phyloP scores from a whole-genome alignment of 2,329 filamentous ascomycete species.

The Ascomycota sp. region DNA sequence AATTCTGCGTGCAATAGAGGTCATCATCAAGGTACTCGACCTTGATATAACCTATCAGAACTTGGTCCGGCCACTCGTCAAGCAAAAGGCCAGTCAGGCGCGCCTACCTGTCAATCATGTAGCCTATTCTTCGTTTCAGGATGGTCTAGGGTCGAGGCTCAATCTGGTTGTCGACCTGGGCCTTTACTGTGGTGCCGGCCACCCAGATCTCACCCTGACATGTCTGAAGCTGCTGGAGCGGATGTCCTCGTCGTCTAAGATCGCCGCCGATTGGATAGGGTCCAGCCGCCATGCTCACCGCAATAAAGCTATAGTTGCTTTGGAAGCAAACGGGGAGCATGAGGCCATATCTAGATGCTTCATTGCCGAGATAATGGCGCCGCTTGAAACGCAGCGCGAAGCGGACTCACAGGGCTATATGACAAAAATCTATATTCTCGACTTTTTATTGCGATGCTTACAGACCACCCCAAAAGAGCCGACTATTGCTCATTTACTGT shows the following conservation, averaged over 20 bases:
- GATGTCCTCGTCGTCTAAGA: constrained; percentile 61
- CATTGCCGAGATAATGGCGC: constrained; percentile 40
- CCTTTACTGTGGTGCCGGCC: constrained; percentile 65
- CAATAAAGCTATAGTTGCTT: constrained; percentile 70
- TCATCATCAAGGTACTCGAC: constrained; percentile 63
- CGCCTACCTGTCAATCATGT: constrained; percentile 39
- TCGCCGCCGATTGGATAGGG: constrained; percentile 46
- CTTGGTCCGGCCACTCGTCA: constrained; percentile 60
- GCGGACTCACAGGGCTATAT: constrained; percentile 49
- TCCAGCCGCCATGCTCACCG: constrained; percentile 40
- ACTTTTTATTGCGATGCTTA: constrained; percentile 67
- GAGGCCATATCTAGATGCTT: constrained; percentile 59
- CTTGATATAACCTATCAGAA: constrained; percentile 82
- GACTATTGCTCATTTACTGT: constrained; percentile 70
- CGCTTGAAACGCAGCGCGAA: constrained; percentile 51
- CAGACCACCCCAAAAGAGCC: constrained; percentile 52
- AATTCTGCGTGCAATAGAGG: constrained; percentile 57
- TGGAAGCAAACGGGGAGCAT: constrained; percentile 61
- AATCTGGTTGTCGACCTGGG: constrained; percentile 62
- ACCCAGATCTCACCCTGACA: constrained; percentile 56
- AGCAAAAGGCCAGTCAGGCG: constrained; percentile 36
- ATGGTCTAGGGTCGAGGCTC: constrained; percentile 65
- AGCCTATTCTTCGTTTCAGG: constrained; percentile 73
- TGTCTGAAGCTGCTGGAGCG: constrained; percentile 69
- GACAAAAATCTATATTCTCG: constrained; percentile 64